These are phyloP conservation scores for Botryotinia convoluta DNA, from an alignment of 2,329 filamentous ascomycete genomes.

Conservation along the genomic window DNA sequence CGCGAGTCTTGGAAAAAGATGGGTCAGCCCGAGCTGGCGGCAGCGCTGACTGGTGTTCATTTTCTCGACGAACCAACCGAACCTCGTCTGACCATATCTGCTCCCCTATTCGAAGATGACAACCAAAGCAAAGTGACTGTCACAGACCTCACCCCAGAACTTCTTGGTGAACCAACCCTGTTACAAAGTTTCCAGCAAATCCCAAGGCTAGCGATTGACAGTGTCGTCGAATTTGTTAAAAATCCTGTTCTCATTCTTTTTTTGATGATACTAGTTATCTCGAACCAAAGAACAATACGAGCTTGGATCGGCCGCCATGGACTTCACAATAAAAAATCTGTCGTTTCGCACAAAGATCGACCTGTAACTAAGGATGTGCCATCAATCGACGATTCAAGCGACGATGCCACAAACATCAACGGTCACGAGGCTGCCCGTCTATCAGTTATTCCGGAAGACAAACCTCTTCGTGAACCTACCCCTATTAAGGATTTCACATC, in stretches of 20 bases:
- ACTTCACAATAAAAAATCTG: not conserved
- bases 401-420: not conserved
- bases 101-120: conserved; percentile 31
- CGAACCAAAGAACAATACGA: conserved; percentile 31
- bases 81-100: conserved; percentile 47
- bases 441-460: conserved; percentile 1
- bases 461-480: not conserved
- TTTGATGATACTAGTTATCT: conserved; percentile 35
- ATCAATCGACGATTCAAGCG: conserved; percentile 19
- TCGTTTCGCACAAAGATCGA: conserved; percentile 28
- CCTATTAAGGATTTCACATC: not conserved
- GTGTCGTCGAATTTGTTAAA: conserved; percentile 53
- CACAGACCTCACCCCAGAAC: conserved; percentile 25
- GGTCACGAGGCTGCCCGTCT: not conserved
- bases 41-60: conserved; percentile 70
- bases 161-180: conserved; percentile 43
- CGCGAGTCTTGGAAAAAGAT: conserved; percentile 38
- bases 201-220: conserved; percentile 50
- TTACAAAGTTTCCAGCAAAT: conserved; percentile 51
- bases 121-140: conserved; percentile 34
- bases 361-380: not conserved
- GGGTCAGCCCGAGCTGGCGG: conserved; percentile 49
- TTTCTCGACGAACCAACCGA: conserved; percentile 50
- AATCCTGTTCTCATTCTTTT: conserved; percentile 46
- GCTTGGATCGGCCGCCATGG: conserved; percentile 38